Conservation (phyloP, 2,329 filamentous ascomycete genomes). For the Cladobotryum mycophilum region DNA sequence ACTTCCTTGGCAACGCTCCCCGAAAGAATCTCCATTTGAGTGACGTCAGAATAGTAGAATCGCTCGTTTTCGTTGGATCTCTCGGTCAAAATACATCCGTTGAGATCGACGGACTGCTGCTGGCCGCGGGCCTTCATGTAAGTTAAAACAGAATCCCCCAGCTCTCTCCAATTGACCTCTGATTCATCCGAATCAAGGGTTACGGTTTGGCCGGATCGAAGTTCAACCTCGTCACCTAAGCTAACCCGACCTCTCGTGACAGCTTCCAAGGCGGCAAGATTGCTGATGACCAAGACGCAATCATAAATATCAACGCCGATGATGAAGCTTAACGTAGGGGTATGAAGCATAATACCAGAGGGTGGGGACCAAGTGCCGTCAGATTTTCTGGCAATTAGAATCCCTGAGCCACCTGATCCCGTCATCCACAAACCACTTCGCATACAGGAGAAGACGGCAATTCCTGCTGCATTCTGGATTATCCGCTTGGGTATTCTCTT, state of each 20-base stretch:
- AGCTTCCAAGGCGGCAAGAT: slow-evolving; percentile 71
- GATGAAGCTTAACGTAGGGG: slow-evolving; percentile 80
- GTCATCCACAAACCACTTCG: slow-evolving; percentile 87
- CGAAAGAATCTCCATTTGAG: slow-evolving; percentile 51
- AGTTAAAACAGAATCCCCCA: slow-evolving; percentile 49
- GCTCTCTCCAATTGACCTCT: slow-evolving; percentile 45
- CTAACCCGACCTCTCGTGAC: slow-evolving; percentile 76
- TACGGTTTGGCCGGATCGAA: slow-evolving; percentile 69
- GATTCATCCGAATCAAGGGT: slow-evolving; percentile 45
- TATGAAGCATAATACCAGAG: slow-evolving; percentile 85
- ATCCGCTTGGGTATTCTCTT: slow-evolving; percentile 85
- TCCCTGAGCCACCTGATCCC: slow-evolving; percentile 82
- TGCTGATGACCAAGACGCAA: slow-evolving; percentile 89
- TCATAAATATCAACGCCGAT: slow-evolving; percentile 94
- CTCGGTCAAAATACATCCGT: slow-evolving; percentile 52
- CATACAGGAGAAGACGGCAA: slow-evolving; percentile 95
- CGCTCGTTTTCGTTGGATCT: slow-evolving; percentile 54
- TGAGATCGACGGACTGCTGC: slow-evolving; percentile 47
- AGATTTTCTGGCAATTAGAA: slow-evolving; percentile 75
- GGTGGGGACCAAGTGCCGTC: slow-evolving; percentile 90
- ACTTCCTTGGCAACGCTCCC: slow-evolving; percentile 49
- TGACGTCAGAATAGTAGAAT: slow-evolving; percentile 46
- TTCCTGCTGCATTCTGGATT: slow-evolving; percentile 80
- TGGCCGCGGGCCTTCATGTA: slow-evolving; percentile 55
- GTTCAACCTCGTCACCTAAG: slow-evolving; percentile 72